Base-by-base conservation (phyloP, 257 asterid genomes). In the Nicotiana attenuata region DNA sequence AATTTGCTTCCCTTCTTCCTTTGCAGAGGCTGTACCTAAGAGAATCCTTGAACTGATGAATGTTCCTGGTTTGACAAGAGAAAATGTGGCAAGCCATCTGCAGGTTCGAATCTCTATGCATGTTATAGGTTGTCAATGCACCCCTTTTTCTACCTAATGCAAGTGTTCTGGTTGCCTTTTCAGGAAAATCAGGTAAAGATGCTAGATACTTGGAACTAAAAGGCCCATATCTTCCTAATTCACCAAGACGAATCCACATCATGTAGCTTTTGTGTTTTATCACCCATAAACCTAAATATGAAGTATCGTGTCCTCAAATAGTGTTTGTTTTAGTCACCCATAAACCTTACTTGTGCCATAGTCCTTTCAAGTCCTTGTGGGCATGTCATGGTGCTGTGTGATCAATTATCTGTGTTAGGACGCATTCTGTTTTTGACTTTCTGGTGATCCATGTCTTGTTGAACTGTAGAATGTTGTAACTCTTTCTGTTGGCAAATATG, bases 71-170 rank as follows among this genome's bases (percentile, higher is more conserved):
- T 81, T 94, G 69, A 91, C 95, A 14, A 90, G 98, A 84, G 98
- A 94, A 85, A 94, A 94, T 63, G 97, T 94, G 77, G 98, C 98
- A 66, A 94, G 98, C 86, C 98, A 94, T 87, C 90, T 94, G 84
- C 98, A 94, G 97, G 98, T 94, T 28, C 65, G 65, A 73, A 68
- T 73, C 45, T 81, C 57, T 68, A 76, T 71, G 80, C 80, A 50
- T 75, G 80, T 8, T 73, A 47, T 47, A 75, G 80, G 63, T 50
- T 75, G 80, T 26, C 80, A 75, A 15, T 50, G 80, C 10, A 66
- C 80, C 57, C 24, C 41, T 75, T 77, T 81, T 59, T 10, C 17
- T 31, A 63, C 55, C 29, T 38, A 28, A 83, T 69, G 35, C 22
- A 15, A 61, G 35, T 33, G 50, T 31, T 77, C 26, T 75, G 63